Percentiles rank a stretch among this genome's conserved stretches.
These are phyloP conservation scores for Citrus trifoliata DNA, from an alignment of 345 rosid genomes.

Conservation along the genomic window DNA sequence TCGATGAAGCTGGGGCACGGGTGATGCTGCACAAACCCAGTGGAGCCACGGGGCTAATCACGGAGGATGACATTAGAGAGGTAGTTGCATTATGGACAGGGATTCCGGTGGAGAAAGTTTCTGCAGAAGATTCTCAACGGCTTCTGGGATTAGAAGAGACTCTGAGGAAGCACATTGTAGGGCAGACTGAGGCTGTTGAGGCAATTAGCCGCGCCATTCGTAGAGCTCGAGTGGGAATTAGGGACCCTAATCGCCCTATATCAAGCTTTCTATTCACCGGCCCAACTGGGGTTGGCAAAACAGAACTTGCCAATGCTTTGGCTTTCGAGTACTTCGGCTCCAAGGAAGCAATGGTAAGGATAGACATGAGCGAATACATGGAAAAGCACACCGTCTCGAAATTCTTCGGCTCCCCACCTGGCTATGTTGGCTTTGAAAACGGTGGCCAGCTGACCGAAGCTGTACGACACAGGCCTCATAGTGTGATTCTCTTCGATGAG, in stretches of 20 bases:
- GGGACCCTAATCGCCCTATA: constrained; percentile 59
- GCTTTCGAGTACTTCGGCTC: constrained; percentile 59
- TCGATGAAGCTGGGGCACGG: constrained; percentile 76
- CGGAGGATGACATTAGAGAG: constrained; percentile 29
- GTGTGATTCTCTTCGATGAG: constrained; percentile 57
- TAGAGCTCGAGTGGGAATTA: constrained; percentile 61
- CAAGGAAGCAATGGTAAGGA: constrained; percentile 58
- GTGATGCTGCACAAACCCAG: not conserved
- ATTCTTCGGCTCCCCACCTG: constrained; percentile 64
- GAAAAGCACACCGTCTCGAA: constrained; percentile 62
- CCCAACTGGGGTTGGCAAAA: constrained; percentile 66
- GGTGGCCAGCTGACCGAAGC: constrained; percentile 70
- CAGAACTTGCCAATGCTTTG: constrained; percentile 59
- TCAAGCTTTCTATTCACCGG: constrained; percentile 66
- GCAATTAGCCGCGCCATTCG: constrained; percentile 59
- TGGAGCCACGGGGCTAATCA: constrained; percentile 6
- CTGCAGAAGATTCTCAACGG: constrained; percentile 29
- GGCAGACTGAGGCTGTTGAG: constrained; percentile 40
- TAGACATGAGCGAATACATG: constrained; percentile 76
- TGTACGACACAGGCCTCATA: constrained; percentile 51
- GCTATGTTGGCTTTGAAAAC: constrained; percentile 53
- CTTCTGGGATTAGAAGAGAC: constrained; percentile 35
- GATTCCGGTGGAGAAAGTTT: constrained; percentile 44
- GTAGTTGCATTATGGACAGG: constrained; percentile 41
- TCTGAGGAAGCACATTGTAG: constrained; percentile 30